phyloP scores from a whole-genome alignment of 2,329 filamentous ascomycete genomes.

The Sclerotinia subarctica region DNA sequence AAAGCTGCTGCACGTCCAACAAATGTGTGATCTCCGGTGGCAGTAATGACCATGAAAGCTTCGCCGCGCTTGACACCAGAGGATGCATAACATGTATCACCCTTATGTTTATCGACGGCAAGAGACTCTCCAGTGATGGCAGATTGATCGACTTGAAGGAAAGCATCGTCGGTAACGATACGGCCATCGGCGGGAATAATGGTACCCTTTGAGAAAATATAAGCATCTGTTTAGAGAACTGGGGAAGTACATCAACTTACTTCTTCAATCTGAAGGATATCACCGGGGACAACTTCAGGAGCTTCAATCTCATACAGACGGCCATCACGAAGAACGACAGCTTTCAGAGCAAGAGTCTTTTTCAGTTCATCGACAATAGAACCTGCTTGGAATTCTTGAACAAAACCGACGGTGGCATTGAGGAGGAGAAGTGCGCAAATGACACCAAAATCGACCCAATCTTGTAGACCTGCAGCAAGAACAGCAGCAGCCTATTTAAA shows the following conservation, averaged over 20 bases:
- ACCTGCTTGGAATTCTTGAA: slow-evolving; percentile 86
- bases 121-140: slow-evolving; percentile 90
- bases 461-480: slow-evolving; percentile 76
- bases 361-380: slow-evolving; percentile 89
- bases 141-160: slow-evolving; percentile 88
- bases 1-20: slow-evolving; percentile 85
- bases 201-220: slow-evolving; percentile 55
- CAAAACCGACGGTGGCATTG: slow-evolving; percentile 81
- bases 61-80: slow-evolving; percentile 89
- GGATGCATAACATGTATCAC: slow-evolving; percentile 78
- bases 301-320: slow-evolving; percentile 75
- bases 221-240: slow-evolving; percentile 11
- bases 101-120: slow-evolving; percentile 82
- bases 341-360: slow-evolving; percentile 85
- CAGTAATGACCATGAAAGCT: slow-evolving; percentile 76
- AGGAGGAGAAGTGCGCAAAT: slow-evolving; percentile 80
- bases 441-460: slow-evolving; percentile 93
- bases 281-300: slow-evolving; percentile 80
- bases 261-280: slow-evolving; percentile 86
- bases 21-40: slow-evolving; percentile 86
- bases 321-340: slow-evolving; percentile 80
- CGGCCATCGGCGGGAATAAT: slow-evolving; percentile 88
- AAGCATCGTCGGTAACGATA: slow-evolving; percentile 78
- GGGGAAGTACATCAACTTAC: slow-evolving; percentile 37
- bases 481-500: slow-evolving; percentile 57